Evolutionary conservation across 1,284 basidiomycete genomes (phyloP).

Genomic region (Malassezia sp.): DNA sequence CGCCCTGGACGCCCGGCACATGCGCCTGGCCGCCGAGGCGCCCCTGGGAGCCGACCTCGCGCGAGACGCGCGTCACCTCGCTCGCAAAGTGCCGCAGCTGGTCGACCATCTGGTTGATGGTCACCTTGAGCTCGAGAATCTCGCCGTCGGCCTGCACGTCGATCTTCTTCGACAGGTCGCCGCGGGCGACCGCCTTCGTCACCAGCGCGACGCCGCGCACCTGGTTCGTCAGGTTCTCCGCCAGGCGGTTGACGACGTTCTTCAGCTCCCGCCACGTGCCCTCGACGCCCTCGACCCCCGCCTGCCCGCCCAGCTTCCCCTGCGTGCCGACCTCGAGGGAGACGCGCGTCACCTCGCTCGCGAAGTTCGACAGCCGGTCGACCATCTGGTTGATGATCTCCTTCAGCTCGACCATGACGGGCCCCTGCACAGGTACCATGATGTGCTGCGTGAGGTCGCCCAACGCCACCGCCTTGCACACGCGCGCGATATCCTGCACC

Average conservation of each 20-base stretch:
- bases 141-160: constrained; percentile 93
- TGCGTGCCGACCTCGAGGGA: constrained; percentile 61
- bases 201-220: constrained; percentile 87
- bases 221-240: constrained; percentile 64
- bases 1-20: constrained; percentile 46
- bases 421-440: constrained; percentile 86
- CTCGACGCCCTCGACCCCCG: constrained; percentile 46
- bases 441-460: constrained; percentile 94
- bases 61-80: constrained; percentile 89
- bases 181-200: constrained; percentile 92
- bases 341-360: constrained; percentile 86
- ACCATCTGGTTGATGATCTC: constrained; percentile 93
- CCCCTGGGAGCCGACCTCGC: constrained; percentile 31
- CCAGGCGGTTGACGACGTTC: constrained; percentile 47
- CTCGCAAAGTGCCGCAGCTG: constrained; percentile 77
- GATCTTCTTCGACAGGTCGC: constrained; percentile 89
- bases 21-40: constrained; percentile 46
- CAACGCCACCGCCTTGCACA: constrained; percentile 87
- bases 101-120: constrained; percentile 92
- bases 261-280: constrained; percentile 47
- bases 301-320: constrained; percentile 47
- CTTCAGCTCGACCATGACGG: constrained; percentile 93
- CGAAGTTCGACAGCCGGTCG: constrained; percentile 77
- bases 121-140: constrained; percentile 92
- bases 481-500: constrained; percentile 77